Conservation (phyloP, 2,329 filamentous ascomycete species). For the Penicillium sp. region DNA sequence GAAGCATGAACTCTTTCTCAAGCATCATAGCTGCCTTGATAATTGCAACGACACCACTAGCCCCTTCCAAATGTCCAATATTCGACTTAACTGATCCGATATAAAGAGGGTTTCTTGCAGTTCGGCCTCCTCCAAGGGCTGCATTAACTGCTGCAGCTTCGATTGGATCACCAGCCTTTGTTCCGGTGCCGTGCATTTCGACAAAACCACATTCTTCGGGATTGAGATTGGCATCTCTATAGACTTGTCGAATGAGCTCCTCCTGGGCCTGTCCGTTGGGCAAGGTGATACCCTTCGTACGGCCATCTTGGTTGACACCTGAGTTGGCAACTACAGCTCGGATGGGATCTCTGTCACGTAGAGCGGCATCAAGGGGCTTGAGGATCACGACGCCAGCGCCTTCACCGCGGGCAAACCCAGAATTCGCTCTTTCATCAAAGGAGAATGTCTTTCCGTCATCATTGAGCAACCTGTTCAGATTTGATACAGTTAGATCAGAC, state of each 20-base stretch:
- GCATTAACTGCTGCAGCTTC: conserved; percentile 37
- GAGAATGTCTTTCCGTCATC: conserved; percentile 29
- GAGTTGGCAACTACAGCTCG: conserved; percentile 38
- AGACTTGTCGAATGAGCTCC: conserved; percentile 38
- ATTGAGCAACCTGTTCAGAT: conserved; percentile 22
- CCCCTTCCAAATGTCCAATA: conserved; percentile 39
- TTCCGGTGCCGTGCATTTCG: conserved; percentile 43
- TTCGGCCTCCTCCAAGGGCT: conserved; percentile 19
- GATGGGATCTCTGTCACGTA: conserved; percentile 38
- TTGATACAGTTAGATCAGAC: background rate
- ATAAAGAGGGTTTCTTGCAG: conserved; percentile 20
- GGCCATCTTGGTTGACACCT: conserved; percentile 36
- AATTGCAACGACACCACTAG: conserved; percentile 31
- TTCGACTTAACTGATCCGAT: conserved; percentile 31
- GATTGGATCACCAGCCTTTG: conserved; percentile 59
- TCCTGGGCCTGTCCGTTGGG: conserved; percentile 43
- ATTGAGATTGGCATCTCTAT: conserved; percentile 38
- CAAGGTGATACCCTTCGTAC: conserved; percentile 44
- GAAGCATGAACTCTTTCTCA: conserved; percentile 27
- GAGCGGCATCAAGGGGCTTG: conserved; percentile 36
- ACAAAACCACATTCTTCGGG: conserved; percentile 28
- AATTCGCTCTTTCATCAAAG: conserved; percentile 30
- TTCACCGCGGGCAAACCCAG: conserved; percentile 39
- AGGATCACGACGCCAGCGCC: conserved; percentile 36
- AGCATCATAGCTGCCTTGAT: conserved; percentile 34